Percentiles rank a stretch among this genome's conserved stretches.
phyloP scores from a whole-genome alignment of 345 rosid species.

The Linum trigynum region DNA sequence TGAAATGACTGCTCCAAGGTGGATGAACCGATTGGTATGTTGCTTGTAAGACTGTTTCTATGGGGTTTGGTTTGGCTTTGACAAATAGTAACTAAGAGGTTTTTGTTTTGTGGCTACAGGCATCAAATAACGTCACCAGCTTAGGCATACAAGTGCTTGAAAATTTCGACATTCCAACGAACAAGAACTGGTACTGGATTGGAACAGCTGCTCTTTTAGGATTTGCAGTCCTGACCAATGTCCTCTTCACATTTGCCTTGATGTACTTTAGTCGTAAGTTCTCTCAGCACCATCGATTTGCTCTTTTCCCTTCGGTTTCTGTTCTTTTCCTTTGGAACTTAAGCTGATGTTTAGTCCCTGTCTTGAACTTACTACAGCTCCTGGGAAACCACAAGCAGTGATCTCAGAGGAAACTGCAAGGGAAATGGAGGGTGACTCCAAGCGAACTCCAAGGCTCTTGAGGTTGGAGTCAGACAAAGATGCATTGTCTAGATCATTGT shows the following conservation, averaged over 20 bases:
- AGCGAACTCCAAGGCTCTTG: conserved; percentile 23
- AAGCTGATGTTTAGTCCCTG: background rate
- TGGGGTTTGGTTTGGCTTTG: background rate
- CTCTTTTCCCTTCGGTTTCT: background rate
- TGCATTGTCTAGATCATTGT: conserved; percentile 22
- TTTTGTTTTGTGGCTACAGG: conserved; percentile 26
- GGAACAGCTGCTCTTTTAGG: conserved; percentile 56
- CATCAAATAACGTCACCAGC: conserved; percentile 37
- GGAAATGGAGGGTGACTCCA: conserved; percentile 27
- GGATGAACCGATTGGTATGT: conserved; percentile 60
- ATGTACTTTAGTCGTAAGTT: conserved; percentile 58
- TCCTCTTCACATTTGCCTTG: conserved; percentile 62
- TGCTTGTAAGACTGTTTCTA: background rate
- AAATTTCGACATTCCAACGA: conserved; percentile 34
- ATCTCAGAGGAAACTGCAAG: conserved; percentile 41
- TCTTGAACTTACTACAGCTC: conserved; percentile 31
- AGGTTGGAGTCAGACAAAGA: conserved; percentile 22
- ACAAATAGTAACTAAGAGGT: background rate
- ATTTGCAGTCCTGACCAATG: conserved; percentile 59
- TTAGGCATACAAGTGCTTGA: conserved; percentile 56
- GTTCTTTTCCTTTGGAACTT: conserved; percentile 6
- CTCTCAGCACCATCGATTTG: background rate
- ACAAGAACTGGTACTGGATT: conserved; percentile 78
- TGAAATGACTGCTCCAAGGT: conserved; percentile 71
- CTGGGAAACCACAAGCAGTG: conserved; percentile 52